phyloP scores from a whole-genome alignment of 78 protist genomes.

The Dictyostelium capitatum region DNA sequence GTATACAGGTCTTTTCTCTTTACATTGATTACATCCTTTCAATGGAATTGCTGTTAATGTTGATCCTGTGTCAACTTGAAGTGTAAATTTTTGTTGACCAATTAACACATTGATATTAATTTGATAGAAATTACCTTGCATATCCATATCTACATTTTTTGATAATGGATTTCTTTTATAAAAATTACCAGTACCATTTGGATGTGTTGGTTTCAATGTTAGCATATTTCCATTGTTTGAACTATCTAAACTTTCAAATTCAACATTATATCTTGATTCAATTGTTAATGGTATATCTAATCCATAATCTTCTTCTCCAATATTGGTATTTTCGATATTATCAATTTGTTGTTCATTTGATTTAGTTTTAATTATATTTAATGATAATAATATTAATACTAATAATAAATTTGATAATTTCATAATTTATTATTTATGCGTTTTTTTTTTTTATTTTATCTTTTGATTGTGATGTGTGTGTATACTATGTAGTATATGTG shows the following conservation, averaged over 20 bases:
- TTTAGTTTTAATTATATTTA: neutral
- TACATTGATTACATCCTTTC: slow-evolving; percentile 33
- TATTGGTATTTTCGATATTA: neutral
- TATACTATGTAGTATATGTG: neutral
- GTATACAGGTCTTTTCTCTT: slow-evolving; percentile 6
- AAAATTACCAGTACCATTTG: neutral
- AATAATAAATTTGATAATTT: neutral
- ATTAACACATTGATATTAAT: slow-evolving; percentile 31
- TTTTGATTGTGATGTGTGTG: too few species aligned
- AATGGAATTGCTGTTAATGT: slow-evolving; percentile 66
- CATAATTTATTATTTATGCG: neutral
- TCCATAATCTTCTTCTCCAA: neutral
- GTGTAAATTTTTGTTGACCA: slow-evolving; percentile 14
- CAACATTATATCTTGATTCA: neutral
- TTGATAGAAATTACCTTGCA: slow-evolving; percentile 54
- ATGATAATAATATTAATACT: neutral
- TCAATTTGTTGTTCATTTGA: neutral
- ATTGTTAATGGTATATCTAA: neutral
- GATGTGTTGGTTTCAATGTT: neutral
- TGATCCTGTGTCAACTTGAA: slow-evolving; percentile 72
- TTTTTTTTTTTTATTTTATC: neutral
- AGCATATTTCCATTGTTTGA: neutral
- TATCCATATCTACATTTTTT: neutral
- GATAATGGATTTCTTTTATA: slow-evolving; percentile 17
- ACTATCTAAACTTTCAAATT: neutral